A percentile compares a stretch with the other conserved stretches of the same genome.
Evolutionary conservation across 768 basidiomycete species (phyloP).

Genomic region (Boletus rubescentipes): DNA sequence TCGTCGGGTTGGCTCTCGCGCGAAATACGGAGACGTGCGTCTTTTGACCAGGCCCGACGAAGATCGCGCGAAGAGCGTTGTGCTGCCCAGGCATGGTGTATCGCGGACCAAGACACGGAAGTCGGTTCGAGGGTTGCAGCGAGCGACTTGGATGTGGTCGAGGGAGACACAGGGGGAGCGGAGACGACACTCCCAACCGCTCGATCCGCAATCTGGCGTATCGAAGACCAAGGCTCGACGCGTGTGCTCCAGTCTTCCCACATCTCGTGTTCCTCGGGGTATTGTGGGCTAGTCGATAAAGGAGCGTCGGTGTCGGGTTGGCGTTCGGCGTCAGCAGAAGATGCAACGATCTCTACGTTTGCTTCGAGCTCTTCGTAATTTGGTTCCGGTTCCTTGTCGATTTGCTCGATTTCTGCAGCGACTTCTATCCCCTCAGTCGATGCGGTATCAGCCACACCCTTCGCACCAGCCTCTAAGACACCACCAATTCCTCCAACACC

Average conservation of each 20-base stretch:
- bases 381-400: slow-evolving; percentile 1
- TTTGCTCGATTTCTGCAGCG: slow-evolving; percentile 2
- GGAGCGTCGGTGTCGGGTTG: not conserved
- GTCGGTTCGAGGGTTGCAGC: slow-evolving; percentile 44
- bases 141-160: slow-evolving; percentile 21
- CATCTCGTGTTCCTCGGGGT: slow-evolving; percentile 35
- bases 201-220: slow-evolving; percentile 72
- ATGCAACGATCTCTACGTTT: slow-evolving; percentile 13
- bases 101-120: slow-evolving; percentile 62
- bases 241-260: slow-evolving; percentile 68
- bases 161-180: slow-evolving; percentile 16
- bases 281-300: slow-evolving; percentile 1
- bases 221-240: slow-evolving; percentile 67
- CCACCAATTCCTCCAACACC: slow-evolving; percentile 77
- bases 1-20: slow-evolving; percentile 39
- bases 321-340: slow-evolving; percentile 15
- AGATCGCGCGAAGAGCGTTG: slow-evolving; percentile 49
- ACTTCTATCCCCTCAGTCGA: slow-evolving; percentile 1
- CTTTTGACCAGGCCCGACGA: slow-evolving; percentile 63
- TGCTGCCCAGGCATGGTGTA: slow-evolving; percentile 64
- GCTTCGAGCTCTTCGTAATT: slow-evolving; percentile 18
- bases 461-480: slow-evolving; percentile 38
- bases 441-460: not conserved
- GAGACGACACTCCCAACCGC: slow-evolving; percentile 66
- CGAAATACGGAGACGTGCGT: slow-evolving; percentile 37